Conservation (phyloP, 2,329 filamentous ascomycete species). For the Neurospora sp. region DNA sequence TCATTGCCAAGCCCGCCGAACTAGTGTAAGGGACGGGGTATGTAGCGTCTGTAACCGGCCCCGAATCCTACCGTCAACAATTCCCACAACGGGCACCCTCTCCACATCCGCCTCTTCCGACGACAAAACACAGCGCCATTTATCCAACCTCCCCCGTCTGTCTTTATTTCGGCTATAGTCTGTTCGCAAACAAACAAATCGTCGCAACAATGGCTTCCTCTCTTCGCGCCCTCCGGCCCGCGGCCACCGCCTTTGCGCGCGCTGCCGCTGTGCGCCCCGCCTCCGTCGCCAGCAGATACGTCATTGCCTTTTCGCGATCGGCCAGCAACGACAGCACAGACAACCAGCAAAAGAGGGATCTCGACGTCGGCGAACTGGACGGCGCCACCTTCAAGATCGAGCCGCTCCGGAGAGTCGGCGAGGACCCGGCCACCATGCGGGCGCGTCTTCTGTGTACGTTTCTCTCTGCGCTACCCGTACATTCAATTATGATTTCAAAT, state of each 20-base stretch:
- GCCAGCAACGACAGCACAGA: constrained; percentile 5
- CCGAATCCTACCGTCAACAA: neutral
- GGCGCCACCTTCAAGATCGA: constrained; percentile 80
- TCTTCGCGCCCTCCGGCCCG: constrained; percentile 13
- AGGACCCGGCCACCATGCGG: constrained; percentile 77
- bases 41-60: neutral
- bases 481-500: too few species aligned
- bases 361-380: constrained; percentile 79
- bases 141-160: neutral
- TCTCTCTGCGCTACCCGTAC: too few species aligned
- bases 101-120: neutral
- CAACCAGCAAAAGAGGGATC: constrained; percentile 35
- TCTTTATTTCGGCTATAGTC: neutral
- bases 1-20: neutral
- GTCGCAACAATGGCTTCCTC: constrained; percentile 6
- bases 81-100: neutral
- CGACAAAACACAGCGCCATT: neutral
- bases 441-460: constrained; percentile 64
- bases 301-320: constrained; percentile 7
- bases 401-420: constrained; percentile 75
- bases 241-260: constrained; percentile 11
- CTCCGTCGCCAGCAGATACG: constrained; percentile 10
- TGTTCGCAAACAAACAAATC: neutral
- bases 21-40: neutral
- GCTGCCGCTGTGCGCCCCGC: constrained; percentile 13